Evolutionary conservation across 1,284 basidiomycete genomes (phyloP), one percentile per base, ranked within the genome.

Genomic region (Fomitopsis schrenkii): DNA sequence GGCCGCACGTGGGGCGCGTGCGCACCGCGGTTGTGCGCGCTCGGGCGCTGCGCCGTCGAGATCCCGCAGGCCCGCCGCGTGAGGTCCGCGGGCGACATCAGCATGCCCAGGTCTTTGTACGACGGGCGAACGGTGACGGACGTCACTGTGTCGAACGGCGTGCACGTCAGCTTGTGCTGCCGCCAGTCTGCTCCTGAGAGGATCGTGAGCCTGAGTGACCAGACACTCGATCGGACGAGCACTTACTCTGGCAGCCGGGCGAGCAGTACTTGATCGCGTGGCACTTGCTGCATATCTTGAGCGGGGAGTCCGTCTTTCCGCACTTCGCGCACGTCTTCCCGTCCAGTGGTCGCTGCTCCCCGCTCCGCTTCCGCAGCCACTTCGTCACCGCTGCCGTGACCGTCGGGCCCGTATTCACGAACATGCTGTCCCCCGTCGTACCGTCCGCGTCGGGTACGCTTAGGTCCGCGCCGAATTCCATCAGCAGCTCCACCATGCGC

Each of bases 161-260:
- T 69, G 65, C 85, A 86, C 0, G 62, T 62, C 10, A 65, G 70
- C 65, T 84, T 85, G 68, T 87, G 85, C 0, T 54, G 61, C 44
- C 71, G 68, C 84, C 83, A 86, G 30, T 80, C 75, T 22, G 68
- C 66, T n/a, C 71, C 82, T 84, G 63, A 12, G 9, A 26, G 22
- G 6, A 10, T n/a, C 22, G 22, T 46, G 22, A 46, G 45, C 44
- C 40, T 19, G 8, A 6, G 14, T 42, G n/a, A 44, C 7, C 19
- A 46, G 9, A 46, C 2, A 26, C 22, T 28, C 22, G 22, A 45
- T 45, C 10, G 5, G 8, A 19, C 9, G 22, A 10, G 22, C 28
- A 74, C 80, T 10, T 63, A 83, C 84, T 70, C 71, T 86, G 85
- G 64, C 85, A 86, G 28, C 75, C 77, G 1, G 71, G 64, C 6